Evolutionary conservation across 1,284 basidiomycete species (phyloP).

Genomic region (Takashimella koratensis): DNA sequence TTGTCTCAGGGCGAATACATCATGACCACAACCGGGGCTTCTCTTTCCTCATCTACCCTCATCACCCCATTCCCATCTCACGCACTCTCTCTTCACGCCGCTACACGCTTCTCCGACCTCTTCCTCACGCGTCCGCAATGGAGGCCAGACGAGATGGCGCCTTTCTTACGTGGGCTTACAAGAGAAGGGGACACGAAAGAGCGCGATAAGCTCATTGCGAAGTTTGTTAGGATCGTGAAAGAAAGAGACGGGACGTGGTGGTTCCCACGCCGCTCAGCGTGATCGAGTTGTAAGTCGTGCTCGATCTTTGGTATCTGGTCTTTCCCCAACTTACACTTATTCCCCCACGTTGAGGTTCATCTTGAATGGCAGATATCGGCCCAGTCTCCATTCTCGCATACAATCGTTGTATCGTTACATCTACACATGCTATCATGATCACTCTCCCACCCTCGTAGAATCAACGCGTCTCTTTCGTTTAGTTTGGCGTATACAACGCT

Average conservation of each 20-base stretch:
- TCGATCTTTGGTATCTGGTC: too few species aligned
- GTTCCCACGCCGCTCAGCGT: constrained; percentile 39
- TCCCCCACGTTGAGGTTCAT: too few species aligned
- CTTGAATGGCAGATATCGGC: too few species aligned
- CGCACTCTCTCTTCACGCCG: constrained; percentile 65
- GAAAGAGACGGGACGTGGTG: constrained; percentile 57
- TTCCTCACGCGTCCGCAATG: constrained; percentile 74
- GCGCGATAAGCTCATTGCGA: constrained; percentile 76
- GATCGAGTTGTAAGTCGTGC: too few species aligned
- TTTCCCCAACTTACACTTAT: too few species aligned
- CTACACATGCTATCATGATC: too few species aligned
- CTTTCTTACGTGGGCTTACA: constrained; percentile 74
- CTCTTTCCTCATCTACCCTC: constrained; percentile 23
- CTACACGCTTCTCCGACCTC: constrained; percentile 73
- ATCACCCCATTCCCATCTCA: constrained; percentile 71
- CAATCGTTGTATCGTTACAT: too few species aligned
- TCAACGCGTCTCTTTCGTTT: too few species aligned
- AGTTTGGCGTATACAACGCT: too few species aligned
- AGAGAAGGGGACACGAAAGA: constrained; percentile 69
- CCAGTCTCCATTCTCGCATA: too few species aligned
- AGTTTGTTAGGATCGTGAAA: constrained; percentile 73
- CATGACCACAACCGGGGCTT: constrained; percentile 21
- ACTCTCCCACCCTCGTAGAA: too few species aligned
- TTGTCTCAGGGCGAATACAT: constrained; percentile 76
- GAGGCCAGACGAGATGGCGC: constrained; percentile 71